Evolutionary conservation across 768 basidiomycete genomes (phyloP), one percentile per base, ranked within the genome.

Genomic region (Megacollybia marginata): DNA sequence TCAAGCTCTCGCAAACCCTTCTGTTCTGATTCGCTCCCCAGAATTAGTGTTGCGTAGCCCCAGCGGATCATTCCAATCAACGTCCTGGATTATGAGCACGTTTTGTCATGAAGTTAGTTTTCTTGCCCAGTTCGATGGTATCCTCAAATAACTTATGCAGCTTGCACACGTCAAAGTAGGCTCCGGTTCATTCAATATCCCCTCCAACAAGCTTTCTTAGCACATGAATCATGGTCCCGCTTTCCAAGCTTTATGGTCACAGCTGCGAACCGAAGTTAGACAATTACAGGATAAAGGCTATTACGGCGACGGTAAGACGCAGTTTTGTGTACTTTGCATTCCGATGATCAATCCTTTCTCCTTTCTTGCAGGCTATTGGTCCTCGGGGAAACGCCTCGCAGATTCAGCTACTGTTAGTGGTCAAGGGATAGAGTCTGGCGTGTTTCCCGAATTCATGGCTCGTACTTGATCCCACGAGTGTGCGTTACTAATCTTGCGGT

Each of bases 391-490:
- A 13, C 76, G 87, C 44, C 71, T 92, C 11, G 70, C 70, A 1
- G 88, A 92, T 63, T 85, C 86, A 1, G 71, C 73, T 2, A 67
- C 63, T 36, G 62, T 86, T 19, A 64, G 66, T 0, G 78, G 79
- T 2, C 67, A 76, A 50, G 79, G 77, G 1, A 64, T 76, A 36
- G 73, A 74, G 34, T 61, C 63, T 19, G 79, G 74, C 2, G 84
- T 84, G 45, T 69, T 88, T 3, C 89, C 89, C 4, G 85, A 90
- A 68, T 90, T 82, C 59, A 77, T 90, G 73, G 88, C 88, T 51
- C 33, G 31, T 4, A 10, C 13, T 47, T 28, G 19, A 15, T 40
- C 38, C 18, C 15, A 43, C 10, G 40, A 46, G 19, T 32, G n/a
- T 18, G 9, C 12, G 31, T 31, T 42, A 20, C 20, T 5, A 23